Evolutionary conservation across 2,329 filamentous ascomycete genomes (phyloP), one percentile per base, ranked within the genome.

Genomic region (Nannizzia gypsea): DNA sequence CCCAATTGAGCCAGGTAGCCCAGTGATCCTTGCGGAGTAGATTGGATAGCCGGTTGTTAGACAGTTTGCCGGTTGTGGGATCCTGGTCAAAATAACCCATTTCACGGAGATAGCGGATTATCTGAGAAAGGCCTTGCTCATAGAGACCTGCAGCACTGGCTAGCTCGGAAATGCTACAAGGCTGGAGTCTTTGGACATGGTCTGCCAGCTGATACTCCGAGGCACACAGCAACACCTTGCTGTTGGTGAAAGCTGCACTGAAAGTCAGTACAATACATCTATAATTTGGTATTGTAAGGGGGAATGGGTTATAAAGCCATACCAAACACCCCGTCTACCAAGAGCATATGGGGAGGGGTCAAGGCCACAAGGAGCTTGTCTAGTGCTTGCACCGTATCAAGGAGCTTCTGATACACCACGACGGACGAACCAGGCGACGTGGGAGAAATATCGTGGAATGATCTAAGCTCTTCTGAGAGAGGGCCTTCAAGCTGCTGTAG

Each of bases 151-250:
- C 26, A 13, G 54, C 26, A 13, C 22, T 31, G n/a, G 54, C 54
- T 1, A 56, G 54, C 24, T 56, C 31, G 11, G 17, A 36, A 17
- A 56, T 36, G 28, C 28, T 40, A n/a, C 52, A 55, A 28, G 52
- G 52, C 52, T 55, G 52, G n/a, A 55, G 52, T 2, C 11, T 55
- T 34, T 55, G 26, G 52, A 55, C 52, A 36, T 55, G 52, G 13
- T 55, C 52, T 11, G 52, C 24, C 26, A 55, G 15, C 5, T n/a
- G 20, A 22, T 55, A 28, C 17, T 55, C 52, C 4, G 24, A 31
- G n/a, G 52, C 52, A 11, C 52, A 55, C 8, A 24, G 26, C 26
- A 55, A 9, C 20, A 55, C 52, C 31, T 55, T 55, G 52, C 52
- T 55, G 34, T 55, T 55, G 26, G 34, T 55, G 11, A 34, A 55